A percentile compares a stretch with the other conserved stretches of the same genome.
These are phyloP conservation scores for Cymodocea nodosa DNA, from an alignment of 116 monocot species.

Conservation along the genomic window DNA sequence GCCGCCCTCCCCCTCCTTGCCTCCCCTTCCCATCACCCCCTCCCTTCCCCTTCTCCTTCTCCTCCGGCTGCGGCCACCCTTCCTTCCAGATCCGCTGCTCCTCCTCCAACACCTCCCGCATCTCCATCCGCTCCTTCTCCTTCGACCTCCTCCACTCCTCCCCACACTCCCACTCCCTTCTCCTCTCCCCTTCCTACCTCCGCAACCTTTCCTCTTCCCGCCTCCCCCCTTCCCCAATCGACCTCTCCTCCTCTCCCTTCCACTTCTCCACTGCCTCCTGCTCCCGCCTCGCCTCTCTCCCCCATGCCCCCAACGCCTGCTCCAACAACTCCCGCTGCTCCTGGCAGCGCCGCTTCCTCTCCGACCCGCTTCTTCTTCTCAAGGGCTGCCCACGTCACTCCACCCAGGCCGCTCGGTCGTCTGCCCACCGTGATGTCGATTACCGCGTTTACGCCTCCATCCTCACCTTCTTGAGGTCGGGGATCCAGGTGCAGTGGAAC, in stretches of 20 bases:
- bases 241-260: slow-evolving; percentile 40
- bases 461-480: slow-evolving; percentile 11
- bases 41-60: slow-evolving; percentile 51
- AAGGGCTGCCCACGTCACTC: slow-evolving; percentile 1
- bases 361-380: slow-evolving; percentile 16
- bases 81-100: slow-evolving; percentile 51
- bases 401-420: neutral
- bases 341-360: slow-evolving; percentile 12
- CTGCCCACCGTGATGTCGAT: slow-evolving; percentile 1
- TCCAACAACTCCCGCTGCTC: neutral
- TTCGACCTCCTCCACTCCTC: slow-evolving; percentile 12
- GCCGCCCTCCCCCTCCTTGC: slow-evolving; percentile 10
- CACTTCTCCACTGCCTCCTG: slow-evolving; percentile 15
- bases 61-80: slow-evolving; percentile 49
- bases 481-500: slow-evolving; percentile 30
- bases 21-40: slow-evolving; percentile 33
- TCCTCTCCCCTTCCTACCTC: slow-evolving; percentile 9
- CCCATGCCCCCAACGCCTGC: slow-evolving; percentile 4
- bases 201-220: neutral
- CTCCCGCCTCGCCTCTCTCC: slow-evolving; percentile 21
- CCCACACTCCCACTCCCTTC: slow-evolving; percentile 5
- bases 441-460: neutral
- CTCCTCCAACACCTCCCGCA: slow-evolving; percentile 5
- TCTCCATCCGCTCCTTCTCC: slow-evolving; percentile 17
- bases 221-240: slow-evolving; percentile 13